Evolutionary conservation across 805 yeast genomes (phyloP), one percentile per base, ranked within the genome.

Genomic region (Blastobotrys muscicola): DNA sequence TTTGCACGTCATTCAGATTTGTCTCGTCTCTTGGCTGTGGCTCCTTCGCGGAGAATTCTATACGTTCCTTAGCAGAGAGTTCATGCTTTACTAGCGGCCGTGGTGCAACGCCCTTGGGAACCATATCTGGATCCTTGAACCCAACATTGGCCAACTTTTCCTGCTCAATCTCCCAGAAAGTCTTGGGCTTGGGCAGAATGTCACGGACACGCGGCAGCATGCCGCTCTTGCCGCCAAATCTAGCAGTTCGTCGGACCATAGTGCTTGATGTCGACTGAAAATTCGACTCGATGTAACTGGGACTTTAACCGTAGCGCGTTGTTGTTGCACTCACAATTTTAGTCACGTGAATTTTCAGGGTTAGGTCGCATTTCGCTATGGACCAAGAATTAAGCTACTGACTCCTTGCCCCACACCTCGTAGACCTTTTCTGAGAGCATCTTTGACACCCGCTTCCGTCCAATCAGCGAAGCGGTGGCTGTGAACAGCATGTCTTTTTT

Each of bases 201-300:
- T 80, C 76, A 55, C 95, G 79, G 8, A 85, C 79, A 44, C 66
- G 69, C 39, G 97, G 97, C 50, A 89, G 70, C 40, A 85, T 70
- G 59, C 97, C 97, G 39, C 90, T 80, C 62, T 82, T 31, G 46
- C 66, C 66, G 3, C 74, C 75, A 43, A 62, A 64, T 50, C 66
- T 69, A 2, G 69, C 66, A 30, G 64, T 60, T 37, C 69, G 67
- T 54, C 68, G 71, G 44, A 72, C 73, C 76, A 71, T 72, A 4
- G 12, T 82, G 26, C 6, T 20, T 20, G 6, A 4, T 4, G 6
- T 20, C 26, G 4, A 6, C 26, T 20, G 26, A 20, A 20, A 20
- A 20, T 20, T 20, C 26, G 26, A 20, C 6, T 20, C 26, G 26
- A 20, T 20, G 26, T 20, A 20, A 20, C 26, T 20, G 26, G 26